Base-by-base conservation (phyloP, 2,329 filamentous ascomycete genomes). In the Pseudogymnoascus sp. region DNA sequence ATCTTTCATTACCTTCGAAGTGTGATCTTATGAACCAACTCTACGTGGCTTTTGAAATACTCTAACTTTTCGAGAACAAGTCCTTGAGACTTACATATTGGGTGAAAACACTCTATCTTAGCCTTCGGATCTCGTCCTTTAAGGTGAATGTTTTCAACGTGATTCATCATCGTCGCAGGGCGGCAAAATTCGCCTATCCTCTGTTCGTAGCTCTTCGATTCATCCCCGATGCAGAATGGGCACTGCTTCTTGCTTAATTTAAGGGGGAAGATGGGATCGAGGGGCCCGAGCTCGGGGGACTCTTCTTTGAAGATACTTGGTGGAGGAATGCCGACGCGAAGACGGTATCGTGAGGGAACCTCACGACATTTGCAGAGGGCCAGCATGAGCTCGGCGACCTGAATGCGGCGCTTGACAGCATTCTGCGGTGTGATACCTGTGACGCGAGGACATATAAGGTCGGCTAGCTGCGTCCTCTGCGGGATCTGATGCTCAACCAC, bases 401-500 rank as follows among this genome's bases (percentile, higher is more conserved):
- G 18, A 25, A 68, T 67, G 36, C 60, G 59, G 31, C 60, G 64
- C n/a, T 63, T 18, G 38, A 68, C 31, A 66, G 40, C 37, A n/a
- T 66, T 62, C 31, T 66, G 37, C n/a, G 16, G 59, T 42, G 56
- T 65, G 6, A 64, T 62, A 65, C 59, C 59, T 5, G 42, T 56
- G 36, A 63, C 10, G 31, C 25, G 59, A 61, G 60, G 53, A 59
- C 62, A 67, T 62, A 67, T 63, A 56, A 67, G 62, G 0, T 66
- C 46, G 34, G 23, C 65, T 18, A 68, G 60, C 61, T 65, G 38
- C 34, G 34, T 63, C 31, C 64, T 40, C 59, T 68, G 3, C 12
- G 64, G 65, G 61, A 68, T 66, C 59, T 67, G 44, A 61, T 67
- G 59, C 25, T 65, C 10, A 62, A 68, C 60, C 12, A 68, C 59